phyloP scores from a whole-genome alignment of 2,329 filamentous ascomycete species.

The Emergomyces orientalis region DNA sequence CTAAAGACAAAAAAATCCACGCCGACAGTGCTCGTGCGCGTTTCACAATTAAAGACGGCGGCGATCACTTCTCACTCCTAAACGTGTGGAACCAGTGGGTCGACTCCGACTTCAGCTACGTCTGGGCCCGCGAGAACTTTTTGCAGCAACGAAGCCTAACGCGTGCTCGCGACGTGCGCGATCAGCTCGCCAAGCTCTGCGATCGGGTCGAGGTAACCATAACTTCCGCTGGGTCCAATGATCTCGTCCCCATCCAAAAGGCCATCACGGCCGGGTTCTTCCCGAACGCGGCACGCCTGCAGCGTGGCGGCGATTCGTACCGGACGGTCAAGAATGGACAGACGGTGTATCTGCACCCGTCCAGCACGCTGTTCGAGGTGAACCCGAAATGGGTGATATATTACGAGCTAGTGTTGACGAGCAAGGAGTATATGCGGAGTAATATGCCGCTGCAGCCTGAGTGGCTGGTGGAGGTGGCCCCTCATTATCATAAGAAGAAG shows the following conservation, averaged over 20 bases:
- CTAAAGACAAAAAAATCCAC: constrained; percentile 95
- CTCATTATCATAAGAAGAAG: constrained; percentile 89
- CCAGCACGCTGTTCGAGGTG: constrained; percentile 65
- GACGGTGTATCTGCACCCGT: constrained; percentile 86
- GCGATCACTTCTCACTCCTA: constrained; percentile 77
- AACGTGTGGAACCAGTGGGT: constrained; percentile 97
- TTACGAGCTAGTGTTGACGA: constrained; percentile 79
- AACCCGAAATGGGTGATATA: constrained; percentile 85
- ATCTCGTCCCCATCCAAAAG: constrained; percentile 72
- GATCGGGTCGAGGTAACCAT: constrained; percentile 78
- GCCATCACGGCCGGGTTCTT: constrained; percentile 90
- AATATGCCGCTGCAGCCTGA: constrained; percentile 74
- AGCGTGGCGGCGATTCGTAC: constrained; percentile 78
- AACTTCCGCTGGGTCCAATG: constrained; percentile 58
- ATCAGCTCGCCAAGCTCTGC: constrained; percentile 84
- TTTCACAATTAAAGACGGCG: constrained; percentile 83
- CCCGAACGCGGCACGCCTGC: constrained; percentile 76
- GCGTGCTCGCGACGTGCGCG: constrained; percentile 79
- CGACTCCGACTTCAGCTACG: constrained; percentile 75
- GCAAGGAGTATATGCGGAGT: constrained; percentile 88
- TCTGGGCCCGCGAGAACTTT: constrained; percentile 91
- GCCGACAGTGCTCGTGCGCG: constrained; percentile 82
- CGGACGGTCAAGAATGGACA: constrained; percentile 84
- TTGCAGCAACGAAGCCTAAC: constrained; percentile 83
- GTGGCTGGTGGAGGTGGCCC: constrained; percentile 83